Conservation (phyloP, 805 yeast genomes). For the Saccharomycopsis synnaedendra region DNA sequence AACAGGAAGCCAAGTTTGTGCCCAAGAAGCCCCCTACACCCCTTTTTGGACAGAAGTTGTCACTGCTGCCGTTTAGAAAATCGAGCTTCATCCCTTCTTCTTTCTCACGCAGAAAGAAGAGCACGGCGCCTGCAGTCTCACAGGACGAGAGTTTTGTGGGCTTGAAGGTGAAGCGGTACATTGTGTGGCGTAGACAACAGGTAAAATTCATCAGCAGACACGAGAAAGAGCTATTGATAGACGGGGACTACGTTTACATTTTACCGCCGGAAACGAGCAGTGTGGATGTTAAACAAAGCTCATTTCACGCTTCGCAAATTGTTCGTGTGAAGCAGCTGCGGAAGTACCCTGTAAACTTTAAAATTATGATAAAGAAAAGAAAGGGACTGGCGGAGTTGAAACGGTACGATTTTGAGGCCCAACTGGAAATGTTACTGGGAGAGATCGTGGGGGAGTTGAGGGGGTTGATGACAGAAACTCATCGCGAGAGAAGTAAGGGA, state of each 20-base stretch:
- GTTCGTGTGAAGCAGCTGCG: conserved; percentile 63
- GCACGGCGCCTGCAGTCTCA: too few relatives aligned
- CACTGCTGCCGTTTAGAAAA: too few relatives aligned
- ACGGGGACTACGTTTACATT: conserved; percentile 88
- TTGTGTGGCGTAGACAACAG: conserved; percentile 82
- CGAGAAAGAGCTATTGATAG: conserved; percentile 76
- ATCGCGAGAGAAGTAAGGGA: too few relatives aligned
- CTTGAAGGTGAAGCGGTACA: conserved; percentile 61
- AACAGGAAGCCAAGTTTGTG: neutral
- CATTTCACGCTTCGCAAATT: conserved; percentile 77
- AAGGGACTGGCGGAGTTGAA: conserved; percentile 44
- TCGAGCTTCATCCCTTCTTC: too few relatives aligned
- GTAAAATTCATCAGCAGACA: conserved; percentile 71
- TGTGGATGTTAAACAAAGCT: conserved; percentile 54
- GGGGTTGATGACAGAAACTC: neutral
- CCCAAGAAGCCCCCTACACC: neutral
- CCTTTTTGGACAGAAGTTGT: too few relatives aligned
- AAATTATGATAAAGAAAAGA: conserved; percentile 57
- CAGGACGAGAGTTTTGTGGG: too few relatives aligned
- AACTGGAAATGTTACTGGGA: conserved; percentile 42
- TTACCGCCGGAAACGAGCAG: conserved; percentile 55
- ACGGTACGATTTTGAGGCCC: conserved; percentile 81
- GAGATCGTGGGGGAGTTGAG: conserved; percentile 45
- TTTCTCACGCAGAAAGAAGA: too few relatives aligned
- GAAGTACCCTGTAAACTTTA: conserved; percentile 69